phyloP scores from a whole-genome alignment of 2,329 filamentous ascomycete genomes.

The Onygena corvina region DNA sequence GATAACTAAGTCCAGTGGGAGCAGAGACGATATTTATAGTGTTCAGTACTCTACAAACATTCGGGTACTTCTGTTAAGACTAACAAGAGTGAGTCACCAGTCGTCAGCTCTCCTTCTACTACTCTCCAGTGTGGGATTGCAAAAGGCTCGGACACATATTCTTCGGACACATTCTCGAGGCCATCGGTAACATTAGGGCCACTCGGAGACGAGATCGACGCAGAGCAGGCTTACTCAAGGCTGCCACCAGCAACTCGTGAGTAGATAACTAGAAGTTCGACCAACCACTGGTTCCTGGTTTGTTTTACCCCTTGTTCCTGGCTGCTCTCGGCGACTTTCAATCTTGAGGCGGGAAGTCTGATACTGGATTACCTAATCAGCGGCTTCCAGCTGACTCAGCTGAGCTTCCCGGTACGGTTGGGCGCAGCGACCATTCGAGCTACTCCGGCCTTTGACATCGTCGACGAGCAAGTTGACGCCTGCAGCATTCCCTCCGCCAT shows the following conservation, averaged over 20 bases:
- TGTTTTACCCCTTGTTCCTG: background rate
- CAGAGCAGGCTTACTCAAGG: background rate
- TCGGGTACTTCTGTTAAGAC: background rate
- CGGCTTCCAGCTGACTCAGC: conserved; percentile 6
- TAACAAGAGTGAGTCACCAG: background rate
- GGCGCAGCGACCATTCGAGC: conserved; percentile 22
- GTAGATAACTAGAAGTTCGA: background rate
- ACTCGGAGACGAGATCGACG: too few relatives aligned
- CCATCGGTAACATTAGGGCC: background rate
- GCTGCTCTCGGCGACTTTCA: too few relatives aligned
- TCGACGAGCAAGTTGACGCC: conserved; percentile 9
- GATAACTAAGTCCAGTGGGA: background rate
- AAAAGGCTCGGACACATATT: background rate
- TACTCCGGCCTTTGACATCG: conserved; percentile 16
- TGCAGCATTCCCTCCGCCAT: background rate
- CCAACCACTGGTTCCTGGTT: too few relatives aligned
- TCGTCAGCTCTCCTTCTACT: background rate
- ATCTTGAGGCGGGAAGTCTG: too few relatives aligned
- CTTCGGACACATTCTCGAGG: conserved; percentile 3
- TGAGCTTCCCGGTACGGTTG: conserved; percentile 16
- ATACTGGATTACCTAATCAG: too few relatives aligned
- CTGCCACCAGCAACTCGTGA: background rate
- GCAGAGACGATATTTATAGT: background rate
- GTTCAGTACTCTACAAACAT: background rate
- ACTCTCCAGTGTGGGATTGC: background rate